phyloP scores from a whole-genome alignment of 768 basidiomycete genomes.

The Scleroderma citrinum region DNA sequence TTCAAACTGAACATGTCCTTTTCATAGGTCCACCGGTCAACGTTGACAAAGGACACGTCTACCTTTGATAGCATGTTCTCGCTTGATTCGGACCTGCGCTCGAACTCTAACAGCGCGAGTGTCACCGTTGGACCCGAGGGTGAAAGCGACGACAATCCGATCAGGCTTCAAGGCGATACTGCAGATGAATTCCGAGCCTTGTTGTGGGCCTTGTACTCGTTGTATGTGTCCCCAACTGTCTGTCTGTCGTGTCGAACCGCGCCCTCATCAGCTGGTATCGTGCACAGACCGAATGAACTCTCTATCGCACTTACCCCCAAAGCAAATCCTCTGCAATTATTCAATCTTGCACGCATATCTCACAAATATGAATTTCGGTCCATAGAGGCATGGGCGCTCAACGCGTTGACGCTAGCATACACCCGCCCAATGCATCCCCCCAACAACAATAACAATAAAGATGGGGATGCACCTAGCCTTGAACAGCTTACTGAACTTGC shows the following conservation, averaged over 20 bases:
- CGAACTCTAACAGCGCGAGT: constrained; percentile 15
- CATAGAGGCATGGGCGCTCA: constrained; percentile 40
- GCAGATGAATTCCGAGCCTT: constrained; percentile 47
- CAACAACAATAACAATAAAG: constrained; percentile 25
- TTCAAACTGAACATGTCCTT: constrained; percentile 7
- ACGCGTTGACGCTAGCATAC: constrained; percentile 36
- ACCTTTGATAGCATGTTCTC: constrained; percentile 45
- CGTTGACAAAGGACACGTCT: constrained; percentile 39
- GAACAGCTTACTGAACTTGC: constrained; percentile 48
- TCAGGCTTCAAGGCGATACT: constrained; percentile 41
- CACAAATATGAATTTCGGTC: constrained; percentile 43
- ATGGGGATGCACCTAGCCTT: constrained; percentile 33
- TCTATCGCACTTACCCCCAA: constrained; percentile 38
- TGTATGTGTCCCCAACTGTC: constrained; percentile 33
- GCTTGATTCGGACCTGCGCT: constrained; percentile 31
- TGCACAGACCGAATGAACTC: constrained; percentile 39
- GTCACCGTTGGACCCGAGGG: constrained; percentile 36
- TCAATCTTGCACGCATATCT: constrained; percentile 43
- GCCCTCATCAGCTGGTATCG: constrained; percentile 2
- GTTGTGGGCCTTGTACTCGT: constrained; percentile 46
- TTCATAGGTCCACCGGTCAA: constrained; percentile 34
- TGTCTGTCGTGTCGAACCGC: not conserved
- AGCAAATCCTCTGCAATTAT: constrained; percentile 39
- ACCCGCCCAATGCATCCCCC: constrained; percentile 22
- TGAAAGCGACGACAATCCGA: constrained; percentile 44